A percentile compares a stretch with the other conserved stretches of the same genome.
These are phyloP conservation scores for Carex arenaria DNA, from an alignment of 202 grass and related monocot species.

Conservation along the genomic window DNA sequence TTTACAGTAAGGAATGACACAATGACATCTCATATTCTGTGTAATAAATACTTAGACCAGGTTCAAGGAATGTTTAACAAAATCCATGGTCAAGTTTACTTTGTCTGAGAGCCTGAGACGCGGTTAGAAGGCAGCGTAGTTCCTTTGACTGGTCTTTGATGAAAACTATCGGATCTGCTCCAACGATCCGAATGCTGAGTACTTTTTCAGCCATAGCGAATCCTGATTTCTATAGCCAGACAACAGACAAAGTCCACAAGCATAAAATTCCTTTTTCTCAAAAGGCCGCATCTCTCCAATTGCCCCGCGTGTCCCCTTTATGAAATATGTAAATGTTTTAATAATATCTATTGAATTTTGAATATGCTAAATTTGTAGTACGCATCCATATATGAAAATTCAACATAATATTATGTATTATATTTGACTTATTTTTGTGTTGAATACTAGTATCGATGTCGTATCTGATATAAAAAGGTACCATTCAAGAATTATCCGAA, in stretches of 20 bases:
- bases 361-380: no score
- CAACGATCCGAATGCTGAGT: neutral
- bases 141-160: neutral
- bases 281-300: no score
- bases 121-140: neutral
- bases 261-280: no score
- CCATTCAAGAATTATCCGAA: no score
- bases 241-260: neutral
- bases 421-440: no score
- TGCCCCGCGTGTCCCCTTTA: no score
- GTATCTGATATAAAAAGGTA: no score
- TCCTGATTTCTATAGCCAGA: neutral
- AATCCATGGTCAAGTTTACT: neutral
- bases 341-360: no score
- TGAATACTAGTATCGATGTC: no score
- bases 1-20: neutral
- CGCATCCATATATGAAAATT: no score
- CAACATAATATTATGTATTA: no score
- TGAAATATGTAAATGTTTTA: no score
- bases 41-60: neutral
- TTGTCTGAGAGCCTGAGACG: conserved; percentile 11
- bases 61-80: conserved; percentile 1
- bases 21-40: neutral
- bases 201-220: neutral
- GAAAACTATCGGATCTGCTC: neutral